Evolutionary conservation across 179 eudicot genomes (phyloP).

Genomic region (Beta macrorhiza): DNA sequence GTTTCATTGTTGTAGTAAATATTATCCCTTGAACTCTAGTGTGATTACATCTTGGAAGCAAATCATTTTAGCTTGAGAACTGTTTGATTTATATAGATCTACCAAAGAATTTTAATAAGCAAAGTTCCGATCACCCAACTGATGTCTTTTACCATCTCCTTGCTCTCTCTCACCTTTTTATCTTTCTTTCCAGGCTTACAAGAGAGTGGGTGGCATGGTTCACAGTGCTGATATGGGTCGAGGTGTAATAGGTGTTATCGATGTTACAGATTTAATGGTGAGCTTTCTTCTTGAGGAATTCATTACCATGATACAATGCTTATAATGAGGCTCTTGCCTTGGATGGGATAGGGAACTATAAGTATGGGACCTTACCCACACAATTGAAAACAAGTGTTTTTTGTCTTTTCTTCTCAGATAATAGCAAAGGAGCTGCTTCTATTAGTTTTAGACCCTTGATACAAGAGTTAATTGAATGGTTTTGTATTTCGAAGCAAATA

Average conservation of each 20-base stretch:
- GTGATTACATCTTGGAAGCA: neutral
- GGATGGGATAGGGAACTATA: neutral
- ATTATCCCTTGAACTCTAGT: neutral
- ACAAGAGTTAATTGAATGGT: too few species aligned
- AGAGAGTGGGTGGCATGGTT: constrained; percentile 81
- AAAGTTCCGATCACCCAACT: neutral
- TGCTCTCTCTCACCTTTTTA: neutral
- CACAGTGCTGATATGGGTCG: constrained; percentile 77
- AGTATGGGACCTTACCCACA: neutral
- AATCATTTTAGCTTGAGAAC: neutral
- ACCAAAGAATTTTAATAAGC: neutral
- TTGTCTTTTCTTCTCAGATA: too few species aligned
- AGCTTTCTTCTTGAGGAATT: constrained; percentile 18
- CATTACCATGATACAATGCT: neutral
- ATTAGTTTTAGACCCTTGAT: too few species aligned
- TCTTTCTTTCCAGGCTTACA: constrained; percentile 55
- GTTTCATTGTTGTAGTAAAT: neutral
- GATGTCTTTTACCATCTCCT: neutral
- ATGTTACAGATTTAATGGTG: constrained; percentile 69
- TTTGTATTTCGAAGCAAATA: neutral
- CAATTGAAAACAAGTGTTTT: neutral
- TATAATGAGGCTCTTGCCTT: neutral
- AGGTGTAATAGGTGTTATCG: constrained; percentile 74
- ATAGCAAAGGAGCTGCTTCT: too few species aligned
- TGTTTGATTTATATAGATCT: neutral